phyloP scores from a whole-genome alignment of 495 filamentous ascomycete genomes.

The Hypoxylon trugodes region DNA sequence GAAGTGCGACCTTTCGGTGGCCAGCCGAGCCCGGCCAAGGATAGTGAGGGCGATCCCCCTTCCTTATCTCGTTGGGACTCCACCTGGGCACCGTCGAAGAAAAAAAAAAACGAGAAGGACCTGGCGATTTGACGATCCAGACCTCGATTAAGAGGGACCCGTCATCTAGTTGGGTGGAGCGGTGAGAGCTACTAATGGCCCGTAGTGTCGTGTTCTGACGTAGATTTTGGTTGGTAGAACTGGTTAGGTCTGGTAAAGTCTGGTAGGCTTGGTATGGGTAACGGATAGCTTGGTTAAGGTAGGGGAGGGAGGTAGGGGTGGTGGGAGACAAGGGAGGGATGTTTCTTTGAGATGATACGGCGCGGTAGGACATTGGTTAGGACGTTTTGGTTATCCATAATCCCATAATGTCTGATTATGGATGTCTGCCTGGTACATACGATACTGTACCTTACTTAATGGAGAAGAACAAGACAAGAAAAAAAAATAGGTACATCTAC shows the following conservation, averaged over 20 bases:
- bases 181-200: slow-evolving; percentile 32
- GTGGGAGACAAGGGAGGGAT: no score
- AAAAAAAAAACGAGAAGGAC: slow-evolving; percentile 27
- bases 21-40: slow-evolving; percentile 25
- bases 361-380: no score
- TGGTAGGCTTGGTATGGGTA: background rate
- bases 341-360: no score
- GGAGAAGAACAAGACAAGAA: no score
- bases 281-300: background rate
- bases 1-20: slow-evolving; percentile 34
- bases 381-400: no score
- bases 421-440: no score
- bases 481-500: no score
- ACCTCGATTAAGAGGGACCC: slow-evolving; percentile 34
- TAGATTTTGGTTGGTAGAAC: slow-evolving; percentile 18
- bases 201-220: slow-evolving; percentile 39
- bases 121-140: slow-evolving; percentile 37
- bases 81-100: slow-evolving; percentile 23
- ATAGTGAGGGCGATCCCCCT: slow-evolving; percentile 1
- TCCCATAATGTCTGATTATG: no score
- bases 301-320: no score
- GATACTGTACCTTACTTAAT: no score
- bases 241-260: background rate
- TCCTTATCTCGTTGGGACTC: slow-evolving; percentile 37
- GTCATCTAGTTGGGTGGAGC: slow-evolving; percentile 38